A percentile compares a stretch with the other conserved stretches of the same genome.
phyloP scores from a whole-genome alignment of 441 rosid genomes.

The Erysimum cheiri region DNA sequence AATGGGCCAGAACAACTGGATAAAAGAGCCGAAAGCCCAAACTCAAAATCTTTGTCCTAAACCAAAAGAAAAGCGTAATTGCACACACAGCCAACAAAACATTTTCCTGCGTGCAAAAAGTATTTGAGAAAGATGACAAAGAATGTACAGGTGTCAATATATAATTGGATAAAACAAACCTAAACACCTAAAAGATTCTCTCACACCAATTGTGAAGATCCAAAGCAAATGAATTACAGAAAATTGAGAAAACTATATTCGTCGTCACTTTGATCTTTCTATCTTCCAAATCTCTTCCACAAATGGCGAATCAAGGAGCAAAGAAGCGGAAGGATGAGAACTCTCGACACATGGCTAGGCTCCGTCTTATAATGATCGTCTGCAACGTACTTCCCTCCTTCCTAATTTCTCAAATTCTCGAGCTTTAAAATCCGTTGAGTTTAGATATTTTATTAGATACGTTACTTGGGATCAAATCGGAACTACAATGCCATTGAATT shows the following conservation, averaged over 20 bases:
- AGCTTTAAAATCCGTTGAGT: not conserved
- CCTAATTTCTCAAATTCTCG: constrained; percentile 6
- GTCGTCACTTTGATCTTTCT: not conserved
- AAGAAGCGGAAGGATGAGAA: constrained; percentile 92
- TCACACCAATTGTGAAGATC: constrained; percentile 12
- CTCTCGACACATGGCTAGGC: constrained; percentile 71
- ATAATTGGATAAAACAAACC: not conserved
- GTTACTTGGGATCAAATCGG: not conserved
- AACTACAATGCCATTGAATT: not conserved
- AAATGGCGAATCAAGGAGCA: constrained; percentile 64
- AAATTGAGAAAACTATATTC: not conserved
- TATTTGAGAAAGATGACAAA: not conserved
- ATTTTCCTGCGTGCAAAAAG: not conserved
- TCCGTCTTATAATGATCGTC: constrained; percentile 68
- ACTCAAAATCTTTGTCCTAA: not conserved
- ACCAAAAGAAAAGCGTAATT: not conserved
- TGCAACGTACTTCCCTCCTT: constrained; percentile 59
- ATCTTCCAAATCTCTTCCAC: not conserved
- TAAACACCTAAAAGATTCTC: not conserved
- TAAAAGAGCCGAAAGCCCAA: not conserved
- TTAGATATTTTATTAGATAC: not conserved
- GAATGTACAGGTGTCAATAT: not conserved
- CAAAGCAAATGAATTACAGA: not conserved
- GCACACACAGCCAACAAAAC: not conserved
- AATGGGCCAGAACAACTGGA: not conserved